Evolutionary conservation across 1,139 yeast genomes (phyloP).

Genomic region (Scheffersomyces parashehatae): DNA sequence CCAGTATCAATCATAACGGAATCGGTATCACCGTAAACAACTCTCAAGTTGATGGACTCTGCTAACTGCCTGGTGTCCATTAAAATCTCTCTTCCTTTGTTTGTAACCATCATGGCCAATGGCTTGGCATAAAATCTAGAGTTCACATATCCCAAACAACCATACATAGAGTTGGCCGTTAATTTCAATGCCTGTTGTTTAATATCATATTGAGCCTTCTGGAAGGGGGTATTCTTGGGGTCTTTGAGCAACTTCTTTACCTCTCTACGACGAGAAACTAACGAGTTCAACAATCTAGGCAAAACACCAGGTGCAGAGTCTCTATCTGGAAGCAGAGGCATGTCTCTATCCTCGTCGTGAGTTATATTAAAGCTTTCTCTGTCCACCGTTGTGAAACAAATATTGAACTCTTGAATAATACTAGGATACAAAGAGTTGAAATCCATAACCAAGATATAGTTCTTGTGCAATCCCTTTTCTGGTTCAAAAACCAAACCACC

Average conservation of each 20-base stretch:
- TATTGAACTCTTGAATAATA: conserved; percentile 94
- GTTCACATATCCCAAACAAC: conserved; percentile 91
- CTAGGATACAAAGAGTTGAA: conserved; percentile 97
- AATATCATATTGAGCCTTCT: conserved; percentile 83
- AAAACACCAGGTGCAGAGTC: conserved; percentile 74
- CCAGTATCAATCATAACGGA: conserved; percentile 98
- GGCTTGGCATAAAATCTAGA: conserved; percentile 97
- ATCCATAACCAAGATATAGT: conserved; percentile 92
- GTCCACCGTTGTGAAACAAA: conserved; percentile 94
- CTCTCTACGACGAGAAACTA: conserved; percentile 90
- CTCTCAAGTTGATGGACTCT: conserved; percentile 77
- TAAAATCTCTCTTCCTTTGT: conserved; percentile 92
- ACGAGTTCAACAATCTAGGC: conserved; percentile 77
- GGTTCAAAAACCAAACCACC: conserved; percentile 99
- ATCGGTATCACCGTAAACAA: conserved; percentile 98
- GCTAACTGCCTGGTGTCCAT: conserved; percentile 93
- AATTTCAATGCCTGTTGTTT: conserved; percentile 94
- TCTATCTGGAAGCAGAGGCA: conserved; percentile 70
- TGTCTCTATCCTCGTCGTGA: conserved; percentile 59
- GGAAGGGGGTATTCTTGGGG: conserved; percentile 61
- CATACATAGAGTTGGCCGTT: conserved; percentile 99
- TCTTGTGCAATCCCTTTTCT: conserved; percentile 89
- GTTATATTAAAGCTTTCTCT: conserved; percentile 53
- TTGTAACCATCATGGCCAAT: conserved; percentile 92
- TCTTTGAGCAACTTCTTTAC: conserved; percentile 85